A percentile compares a stretch with the other conserved stretches of the same genome.
These are phyloP conservation scores for Paramecium primaurelia DNA, from an alignment of 73 alveolate genomes.

Conservation along the genomic window DNA sequence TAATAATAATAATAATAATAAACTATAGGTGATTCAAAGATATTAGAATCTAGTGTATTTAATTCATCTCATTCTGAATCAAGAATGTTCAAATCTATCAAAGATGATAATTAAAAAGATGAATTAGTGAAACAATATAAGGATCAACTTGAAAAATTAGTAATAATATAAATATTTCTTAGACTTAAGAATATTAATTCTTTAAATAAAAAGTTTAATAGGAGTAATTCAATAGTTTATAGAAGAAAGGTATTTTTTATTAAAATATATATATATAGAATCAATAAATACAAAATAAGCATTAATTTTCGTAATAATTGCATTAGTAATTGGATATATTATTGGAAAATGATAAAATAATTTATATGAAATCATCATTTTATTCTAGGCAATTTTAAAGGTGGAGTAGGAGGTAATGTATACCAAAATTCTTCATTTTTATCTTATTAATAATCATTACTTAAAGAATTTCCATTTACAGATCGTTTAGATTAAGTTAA, in stretches of 20 bases:
- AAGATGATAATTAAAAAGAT: neutral
- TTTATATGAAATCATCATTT: neutral
- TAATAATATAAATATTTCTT: neutral
- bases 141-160: neutral
- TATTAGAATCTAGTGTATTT: neutral
- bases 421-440: neutral
- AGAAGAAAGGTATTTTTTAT: neutral
- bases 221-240: neutral
- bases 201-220: neutral
- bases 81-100: neutral
- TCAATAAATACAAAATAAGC: neutral
- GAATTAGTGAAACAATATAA: neutral
- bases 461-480: neutral
- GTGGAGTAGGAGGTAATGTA: conserved; percentile 21
- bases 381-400: neutral
- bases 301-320: neutral
- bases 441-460: neutral
- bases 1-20: neutral
- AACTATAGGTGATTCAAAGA: neutral
- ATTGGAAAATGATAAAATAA: neutral
- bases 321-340: neutral
- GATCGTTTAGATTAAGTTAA: neutral
- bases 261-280: neutral
- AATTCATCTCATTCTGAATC: neutral
- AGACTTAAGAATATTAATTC: neutral